Base-by-base conservation (phyloP, 345 rosid genomes). In the Geranium brycei region DNA sequence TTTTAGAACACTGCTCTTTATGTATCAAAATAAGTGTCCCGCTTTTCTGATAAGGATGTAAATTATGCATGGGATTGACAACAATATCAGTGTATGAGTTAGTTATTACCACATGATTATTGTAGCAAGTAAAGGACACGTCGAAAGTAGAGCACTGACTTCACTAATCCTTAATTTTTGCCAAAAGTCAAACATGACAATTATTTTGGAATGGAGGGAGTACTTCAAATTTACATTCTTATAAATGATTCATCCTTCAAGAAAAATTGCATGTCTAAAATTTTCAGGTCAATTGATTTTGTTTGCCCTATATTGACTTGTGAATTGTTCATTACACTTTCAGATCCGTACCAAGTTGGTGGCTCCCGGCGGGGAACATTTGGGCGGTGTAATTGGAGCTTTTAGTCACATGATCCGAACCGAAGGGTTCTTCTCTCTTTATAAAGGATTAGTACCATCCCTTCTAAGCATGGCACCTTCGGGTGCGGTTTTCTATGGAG, bases 351-450 rank as follows among this genome's bases (percentile, higher is more conserved):
- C 95, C 1, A 85, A 79, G 69, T 82, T 92, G 81, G 80, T 92
- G 30, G 98, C 98, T 55, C 91, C 91, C 0, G 96, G 98, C 60
- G 98, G 98, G 64, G 98, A 89, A 83, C 85, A 84, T 2, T 80
- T 84, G 68, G 95, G 96, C 30, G 95, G 98, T 69, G 76, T 89
- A 23, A 73, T 69, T 51, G 95, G 96, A 64, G 81, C 88, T 60
- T 91, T 89, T 69, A 71, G 73, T 62, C 87, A 89, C 75, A 80
- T 87, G 91, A 78, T 92, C 76, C 87, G 62, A 55, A 84, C 76
- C 8, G 93, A 92, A 83, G 98, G 96, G 17, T 83, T 89, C 76
- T 86, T 84, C 31, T 89, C 98, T 4, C 91, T 92, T 66, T 89
- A 87, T 74, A 89, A 92, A 83, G 98, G 96, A 73, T 71, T 89